These are phyloP conservation scores for Annulohypoxylon stygium DNA, from an alignment of 495 filamentous ascomycete species.

Conservation along the genomic window DNA sequence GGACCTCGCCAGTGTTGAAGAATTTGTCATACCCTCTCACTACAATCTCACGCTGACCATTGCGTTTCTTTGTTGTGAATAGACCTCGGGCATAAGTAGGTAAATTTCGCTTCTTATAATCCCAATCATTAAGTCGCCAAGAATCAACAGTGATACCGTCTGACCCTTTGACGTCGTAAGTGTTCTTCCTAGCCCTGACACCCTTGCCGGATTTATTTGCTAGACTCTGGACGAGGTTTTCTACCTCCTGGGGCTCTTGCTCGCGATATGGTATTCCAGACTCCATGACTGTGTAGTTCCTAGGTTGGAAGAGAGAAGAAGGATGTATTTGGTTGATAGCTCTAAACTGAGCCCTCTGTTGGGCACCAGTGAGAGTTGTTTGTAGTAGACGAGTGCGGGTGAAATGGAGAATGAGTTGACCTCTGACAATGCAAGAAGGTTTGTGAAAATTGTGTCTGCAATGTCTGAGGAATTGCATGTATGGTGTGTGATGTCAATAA, in stretches of 20 bases:
- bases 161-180: conserved; percentile 73
- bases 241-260: conserved; percentile 74
- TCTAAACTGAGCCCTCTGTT: conserved; percentile 4
- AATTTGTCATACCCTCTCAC: conserved; percentile 98
- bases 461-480: not conserved
- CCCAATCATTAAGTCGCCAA: conserved; percentile 94
- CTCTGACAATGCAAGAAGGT: not conserved
- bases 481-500: not conserved
- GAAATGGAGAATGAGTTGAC: conserved; percentile 6
- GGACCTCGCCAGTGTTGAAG: conserved; percentile 89
- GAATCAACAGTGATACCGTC: conserved; percentile 79
- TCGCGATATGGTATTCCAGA: conserved; percentile 64
- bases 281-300: conserved; percentile 35
- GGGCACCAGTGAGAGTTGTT: not conserved
- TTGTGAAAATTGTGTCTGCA: not conserved
- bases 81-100: conserved; percentile 93
- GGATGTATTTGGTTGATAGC: not conserved
- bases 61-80: conserved; percentile 78
- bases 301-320: conserved; percentile 7
- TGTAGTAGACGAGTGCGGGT: not conserved
- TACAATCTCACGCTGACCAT: conserved; percentile 79
- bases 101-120: conserved; percentile 87
- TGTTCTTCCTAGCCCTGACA: conserved; percentile 80
- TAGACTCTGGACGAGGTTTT: conserved; percentile 69
- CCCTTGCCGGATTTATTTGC: conserved; percentile 62